Evolutionary conservation across 805 yeast genomes (phyloP).

Genomic region (Zygosaccharomyces bailii): DNA sequence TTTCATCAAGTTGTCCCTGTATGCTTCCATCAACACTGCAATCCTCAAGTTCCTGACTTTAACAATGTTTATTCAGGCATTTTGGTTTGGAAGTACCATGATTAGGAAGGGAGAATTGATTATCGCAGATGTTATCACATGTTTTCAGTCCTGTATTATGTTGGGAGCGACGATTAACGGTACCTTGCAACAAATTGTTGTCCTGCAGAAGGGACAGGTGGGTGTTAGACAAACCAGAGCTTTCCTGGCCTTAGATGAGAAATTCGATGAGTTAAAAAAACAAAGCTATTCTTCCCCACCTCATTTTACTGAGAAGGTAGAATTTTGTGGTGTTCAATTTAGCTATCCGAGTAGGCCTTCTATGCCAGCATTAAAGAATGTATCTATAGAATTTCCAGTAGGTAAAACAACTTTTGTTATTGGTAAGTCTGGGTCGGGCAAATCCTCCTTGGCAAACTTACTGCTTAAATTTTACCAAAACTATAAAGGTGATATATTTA

Average conservation of each 20-base stretch:
- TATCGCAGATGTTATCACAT: conserved; percentile 69
- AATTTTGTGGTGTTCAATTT: conserved; percentile 56
- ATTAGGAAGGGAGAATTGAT: conserved; percentile 48
- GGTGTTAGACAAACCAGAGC: conserved; percentile 52
- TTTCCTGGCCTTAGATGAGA: conserved; percentile 34
- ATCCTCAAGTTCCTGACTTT: conserved; percentile 54
- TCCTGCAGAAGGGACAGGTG: conserved; percentile 67
- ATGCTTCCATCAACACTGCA: conserved; percentile 52
- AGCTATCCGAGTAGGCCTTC: conserved; percentile 57
- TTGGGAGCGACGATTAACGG: conserved; percentile 60
- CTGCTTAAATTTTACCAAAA: conserved; percentile 56
- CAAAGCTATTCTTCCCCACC: conserved; percentile 13
- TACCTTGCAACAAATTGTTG: conserved; percentile 54
- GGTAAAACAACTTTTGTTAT: conserved; percentile 58
- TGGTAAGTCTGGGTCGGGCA: conserved; percentile 92
- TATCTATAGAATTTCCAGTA: conserved; percentile 45
- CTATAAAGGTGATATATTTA: conserved; percentile 50
- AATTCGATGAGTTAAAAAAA: not conserved
- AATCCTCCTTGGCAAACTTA: conserved; percentile 72
- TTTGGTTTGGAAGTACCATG: conserved; percentile 82
- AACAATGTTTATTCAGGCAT: conserved; percentile 82
- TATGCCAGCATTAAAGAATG: conserved; percentile 44
- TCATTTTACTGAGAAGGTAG: conserved; percentile 36
- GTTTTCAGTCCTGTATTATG: conserved; percentile 76
- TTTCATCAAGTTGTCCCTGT: conserved; percentile 45